These are phyloP conservation scores for Pleurotus giganteus DNA, from an alignment of 768 basidiomycete genomes.

Conservation along the genomic window DNA sequence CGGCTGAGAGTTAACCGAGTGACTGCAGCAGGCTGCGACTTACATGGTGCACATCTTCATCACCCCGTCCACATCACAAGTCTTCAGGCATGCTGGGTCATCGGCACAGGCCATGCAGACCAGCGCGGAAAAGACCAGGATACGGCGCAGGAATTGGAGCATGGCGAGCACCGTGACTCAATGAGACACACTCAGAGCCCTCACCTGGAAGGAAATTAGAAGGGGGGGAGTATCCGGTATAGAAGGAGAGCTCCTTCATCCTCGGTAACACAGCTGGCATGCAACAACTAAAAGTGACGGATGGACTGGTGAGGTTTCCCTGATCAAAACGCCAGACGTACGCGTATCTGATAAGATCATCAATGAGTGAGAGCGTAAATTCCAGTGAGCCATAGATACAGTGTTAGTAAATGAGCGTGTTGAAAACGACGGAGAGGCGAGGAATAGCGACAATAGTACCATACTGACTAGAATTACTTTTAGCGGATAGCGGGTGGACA, in stretches of 20 bases:
- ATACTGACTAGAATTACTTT: background rate
- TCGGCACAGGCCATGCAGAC: background rate
- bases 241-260: background rate
- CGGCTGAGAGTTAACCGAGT: background rate
- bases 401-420: background rate
- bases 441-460: too few species aligned
- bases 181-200: background rate
- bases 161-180: background rate
- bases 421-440: too few species aligned
- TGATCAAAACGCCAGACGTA: background rate
- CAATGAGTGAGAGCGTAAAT: background rate
- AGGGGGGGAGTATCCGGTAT: background rate
- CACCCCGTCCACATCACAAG: conserved; percentile 1
- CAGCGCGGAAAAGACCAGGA: background rate
- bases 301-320: background rate
- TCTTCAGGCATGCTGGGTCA: conserved; percentile 6
- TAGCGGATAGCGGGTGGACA: background rate
- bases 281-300: background rate
- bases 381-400: background rate
- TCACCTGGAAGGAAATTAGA: background rate
- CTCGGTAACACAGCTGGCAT: background rate
- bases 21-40: background rate
- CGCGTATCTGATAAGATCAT: conserved; percentile 2
- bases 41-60: conserved; percentile 7
- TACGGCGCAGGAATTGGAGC: background rate